Evolutionary conservation across 179 eudicot genomes (phyloP).

Genomic region (Corrigiola litoralis): DNA sequence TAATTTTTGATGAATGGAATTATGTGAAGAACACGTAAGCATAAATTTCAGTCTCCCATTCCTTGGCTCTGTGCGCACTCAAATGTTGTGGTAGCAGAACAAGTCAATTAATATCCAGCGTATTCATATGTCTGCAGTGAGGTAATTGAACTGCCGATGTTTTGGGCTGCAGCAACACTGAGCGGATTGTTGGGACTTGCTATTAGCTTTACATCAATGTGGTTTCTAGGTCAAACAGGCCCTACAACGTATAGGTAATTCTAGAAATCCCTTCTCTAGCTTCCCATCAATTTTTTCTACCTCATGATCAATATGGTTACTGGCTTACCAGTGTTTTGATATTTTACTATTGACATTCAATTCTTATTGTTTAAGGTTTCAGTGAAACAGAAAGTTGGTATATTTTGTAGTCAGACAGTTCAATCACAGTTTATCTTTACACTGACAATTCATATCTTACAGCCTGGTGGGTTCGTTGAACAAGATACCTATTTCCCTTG

Average conservation of each 20-base stretch:
- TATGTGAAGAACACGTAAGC: constrained; percentile 59
- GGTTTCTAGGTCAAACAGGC: constrained; percentile 88
- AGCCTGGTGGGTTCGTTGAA: constrained; percentile 77
- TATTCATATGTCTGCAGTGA: constrained; percentile 37
- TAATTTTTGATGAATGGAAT: constrained; percentile 63
- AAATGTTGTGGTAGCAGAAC: not conserved
- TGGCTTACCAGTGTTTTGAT: not conserved
- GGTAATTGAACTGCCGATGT: constrained; percentile 55
- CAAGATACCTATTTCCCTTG: constrained; percentile 72
- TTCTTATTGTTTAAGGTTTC: not conserved
- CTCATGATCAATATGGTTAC: too few species aligned
- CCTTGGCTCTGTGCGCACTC: not conserved
- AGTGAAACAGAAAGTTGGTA: not conserved
- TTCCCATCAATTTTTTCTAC: too few species aligned
- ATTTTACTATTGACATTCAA: not conserved
- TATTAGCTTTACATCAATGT: constrained; percentile 94
- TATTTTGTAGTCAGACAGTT: not conserved
- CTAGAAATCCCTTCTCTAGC: not conserved
- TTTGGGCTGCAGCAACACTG: constrained; percentile 76
- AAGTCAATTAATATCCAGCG: constrained; percentile 6
- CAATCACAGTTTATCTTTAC: not conserved
- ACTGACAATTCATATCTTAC: constrained; percentile 17
- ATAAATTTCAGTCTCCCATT: not conserved
- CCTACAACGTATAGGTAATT: constrained; percentile 71
- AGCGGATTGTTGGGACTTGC: constrained; percentile 91